Conservation (phyloP, 1,139 yeast genomes). For the Lipomyces yarrowii region DNA sequence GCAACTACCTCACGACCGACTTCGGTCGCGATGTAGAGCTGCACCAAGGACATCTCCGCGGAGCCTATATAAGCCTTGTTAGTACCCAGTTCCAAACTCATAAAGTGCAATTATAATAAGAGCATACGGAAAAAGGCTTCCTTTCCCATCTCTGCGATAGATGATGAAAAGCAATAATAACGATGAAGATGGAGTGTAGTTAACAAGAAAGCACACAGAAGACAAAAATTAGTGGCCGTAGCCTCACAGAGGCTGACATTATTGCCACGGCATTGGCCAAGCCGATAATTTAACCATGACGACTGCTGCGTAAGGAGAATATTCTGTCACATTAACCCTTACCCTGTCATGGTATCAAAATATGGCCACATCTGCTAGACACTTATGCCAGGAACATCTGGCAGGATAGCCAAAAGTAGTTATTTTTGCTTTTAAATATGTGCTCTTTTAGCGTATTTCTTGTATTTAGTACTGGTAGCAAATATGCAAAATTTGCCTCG, state of each 20-base stretch:
- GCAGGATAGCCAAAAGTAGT: too few species aligned
- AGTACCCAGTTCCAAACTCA: background rate
- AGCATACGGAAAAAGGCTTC: conserved; percentile 32
- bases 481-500: too few species aligned
- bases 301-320: background rate
- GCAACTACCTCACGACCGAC: conserved; percentile 85
- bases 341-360: too few species aligned
- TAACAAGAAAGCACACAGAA: conserved; percentile 3
- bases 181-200: background rate
- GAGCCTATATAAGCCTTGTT: conserved; percentile 53
- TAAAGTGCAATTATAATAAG: background rate
- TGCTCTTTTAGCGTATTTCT: too few species aligned
- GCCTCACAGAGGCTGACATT: background rate
- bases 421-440: too few species aligned
- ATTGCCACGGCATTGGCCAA: background rate
- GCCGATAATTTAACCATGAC: background rate
- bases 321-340: background rate
- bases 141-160: conserved; percentile 22
- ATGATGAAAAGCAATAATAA: background rate
- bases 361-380: too few species aligned
- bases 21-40: conserved; percentile 89
- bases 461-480: too few species aligned
- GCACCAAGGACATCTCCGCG: conserved; percentile 93
- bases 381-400: too few species aligned
- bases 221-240: background rate